Base-by-base conservation (phyloP, 345 rosid genomes). In the Corchorus olitorius region DNA sequence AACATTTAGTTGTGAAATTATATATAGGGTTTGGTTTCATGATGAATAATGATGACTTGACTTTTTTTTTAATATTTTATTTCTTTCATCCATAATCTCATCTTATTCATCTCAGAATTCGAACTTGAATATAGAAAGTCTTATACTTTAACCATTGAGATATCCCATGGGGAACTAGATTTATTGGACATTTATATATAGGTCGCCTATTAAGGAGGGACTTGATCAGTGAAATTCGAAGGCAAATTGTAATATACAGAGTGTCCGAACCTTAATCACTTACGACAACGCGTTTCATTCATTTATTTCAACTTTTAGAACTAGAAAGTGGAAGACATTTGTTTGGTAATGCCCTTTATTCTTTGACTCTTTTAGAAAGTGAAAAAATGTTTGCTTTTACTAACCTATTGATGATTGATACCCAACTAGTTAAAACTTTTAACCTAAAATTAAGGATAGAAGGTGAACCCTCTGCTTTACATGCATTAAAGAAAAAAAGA, bases 391-490 rank as follows among this genome's bases (percentile, higher is more conserved):
- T 48, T 37, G 56, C 13, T 48, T 49, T 68, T 68, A 39, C 6
- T 39, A 48, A 68, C 20, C 49, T 10, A 11, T 33, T 4, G 48
- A 4, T 43, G 22, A 70, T 70, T 52, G 73, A 52, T 35, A 52
- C 73, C 73, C 52, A 70, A 12, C 15, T 49, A 4, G 45, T 50
- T 50, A 70, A 8, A 70, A 52, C 46, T 70, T 50, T 70, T 70
- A 34, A 6, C 60, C 73, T 70, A 70, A 52, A 70, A 9, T 70
- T 52, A 35, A 52, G 56, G 73, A 37, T 33, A 69, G 12, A 52
- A 52, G 17, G 34, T 68, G 22, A 22, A 67, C 6, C n/a, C 37
- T 67, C 48, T 13, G 13, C 43, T 27, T 49, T 27, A 48, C 20
- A 27, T 48, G 58, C 64, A 12, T 60, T 60, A 11, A 59, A 22